phyloP scores from a whole-genome alignment of 495 filamentous ascomycete genomes.

The Penicillium crystallinum region DNA sequence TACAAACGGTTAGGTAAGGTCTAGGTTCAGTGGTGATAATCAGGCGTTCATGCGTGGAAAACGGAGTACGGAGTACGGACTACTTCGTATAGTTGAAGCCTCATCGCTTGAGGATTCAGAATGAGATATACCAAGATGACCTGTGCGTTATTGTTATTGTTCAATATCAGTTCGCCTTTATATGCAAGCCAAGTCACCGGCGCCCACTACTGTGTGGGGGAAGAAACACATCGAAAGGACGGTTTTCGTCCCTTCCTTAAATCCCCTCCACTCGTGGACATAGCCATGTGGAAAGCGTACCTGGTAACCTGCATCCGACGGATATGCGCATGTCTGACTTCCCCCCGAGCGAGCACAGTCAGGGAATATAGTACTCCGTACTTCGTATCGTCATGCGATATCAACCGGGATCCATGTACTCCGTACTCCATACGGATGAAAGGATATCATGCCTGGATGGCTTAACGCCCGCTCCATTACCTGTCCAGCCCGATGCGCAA shows the following conservation, averaged over 20 bases:
- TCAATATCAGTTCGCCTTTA: not conserved
- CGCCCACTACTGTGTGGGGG: too few species aligned
- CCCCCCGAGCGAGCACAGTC: not conserved
- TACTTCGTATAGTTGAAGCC: too few species aligned
- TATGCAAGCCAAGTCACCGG: not conserved
- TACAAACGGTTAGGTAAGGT: too few species aligned
- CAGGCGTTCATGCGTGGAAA: too few species aligned
- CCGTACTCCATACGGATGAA: not conserved
- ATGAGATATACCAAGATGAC: too few species aligned
- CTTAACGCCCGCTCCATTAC: not conserved
- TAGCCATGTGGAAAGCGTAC: conserved; percentile 2
- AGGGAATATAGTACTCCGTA: not conserved
- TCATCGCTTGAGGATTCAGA: too few species aligned
- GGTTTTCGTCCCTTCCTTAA: not conserved
- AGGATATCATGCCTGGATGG: not conserved
- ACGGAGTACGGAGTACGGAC: too few species aligned
- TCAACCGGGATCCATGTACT: not conserved
- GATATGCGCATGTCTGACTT: conserved; percentile 3
- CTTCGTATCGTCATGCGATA: not conserved
- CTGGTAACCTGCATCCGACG: conserved; percentile 1
- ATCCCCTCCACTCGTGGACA: conserved; percentile 1
- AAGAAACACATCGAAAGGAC: too few species aligned
- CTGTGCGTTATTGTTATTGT: too few species aligned
- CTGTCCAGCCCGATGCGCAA: not conserved
- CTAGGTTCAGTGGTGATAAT: too few species aligned